Evolutionary conservation across 352 stramenopile species (phyloP), one percentile per base, ranked within the genome.

Genomic region (Phytophthora kernoviae): DNA sequence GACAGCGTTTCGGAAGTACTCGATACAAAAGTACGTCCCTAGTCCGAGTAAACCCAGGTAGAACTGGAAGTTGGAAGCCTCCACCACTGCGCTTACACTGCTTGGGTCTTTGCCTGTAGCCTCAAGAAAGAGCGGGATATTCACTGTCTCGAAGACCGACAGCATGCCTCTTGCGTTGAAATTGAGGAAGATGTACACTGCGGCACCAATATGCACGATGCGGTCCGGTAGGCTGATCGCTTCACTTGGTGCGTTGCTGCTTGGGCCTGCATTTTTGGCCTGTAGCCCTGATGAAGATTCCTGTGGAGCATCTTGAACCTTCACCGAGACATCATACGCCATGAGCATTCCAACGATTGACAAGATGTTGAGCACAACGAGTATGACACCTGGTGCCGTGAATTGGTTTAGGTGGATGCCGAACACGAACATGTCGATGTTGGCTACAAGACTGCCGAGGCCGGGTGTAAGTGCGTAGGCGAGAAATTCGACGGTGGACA

Each of bases 101-200:
- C 49, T 64, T 3, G 78, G 77, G 32, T 86, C 74, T 43, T 74
- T 79, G n/a, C 73, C 77, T 15, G 78, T 89, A 49, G 84, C 77
- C 43, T 85, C 40, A 14, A 92, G 55, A 59, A 89, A 89, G 4
- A 92, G 56, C 39, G 83, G 79, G 36, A 90, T 85, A 47, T 90
- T 90, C 41, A 92, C 75, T 14, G 82, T 91, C 52, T 90, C 82
- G 50, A 91, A 91, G 14, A 91, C 82, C 0, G 80, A 90, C 26
- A 91, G 55, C 54, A 91, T 89, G 20, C 82, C 82, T 11, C 80
- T 65, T 5, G 75, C 80, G 41, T 88, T 87, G 53, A 90, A 87
- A 62, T 91, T 90, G 24, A 91, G 52, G 55, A 82, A 79, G 47
- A 91, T 90, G 54, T 87, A 91, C 15, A 91, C 73, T 15, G 62